Conservation (phyloP, 768 basidiomycete genomes). For the Pisolithus tinctorius region DNA sequence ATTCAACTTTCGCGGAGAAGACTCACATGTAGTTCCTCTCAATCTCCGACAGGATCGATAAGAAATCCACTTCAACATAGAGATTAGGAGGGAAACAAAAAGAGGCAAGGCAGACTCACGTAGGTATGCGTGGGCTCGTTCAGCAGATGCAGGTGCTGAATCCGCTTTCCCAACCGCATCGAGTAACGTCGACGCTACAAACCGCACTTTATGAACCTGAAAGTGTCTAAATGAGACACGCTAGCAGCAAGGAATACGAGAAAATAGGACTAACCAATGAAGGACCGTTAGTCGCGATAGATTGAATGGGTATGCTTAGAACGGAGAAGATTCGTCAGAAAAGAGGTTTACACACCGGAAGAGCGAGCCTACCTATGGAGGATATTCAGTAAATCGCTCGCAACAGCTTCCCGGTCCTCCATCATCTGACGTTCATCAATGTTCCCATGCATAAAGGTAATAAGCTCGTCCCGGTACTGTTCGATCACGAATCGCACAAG, state of each 20-base stretch:
- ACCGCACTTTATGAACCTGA: slow-evolving; percentile 87
- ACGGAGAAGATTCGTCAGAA: slow-evolving; percentile 1
- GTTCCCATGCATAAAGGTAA: slow-evolving; percentile 58
- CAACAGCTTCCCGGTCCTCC: slow-evolving; percentile 76
- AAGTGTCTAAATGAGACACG: slow-evolving; percentile 4
- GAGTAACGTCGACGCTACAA: slow-evolving; percentile 84
- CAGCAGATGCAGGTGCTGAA: slow-evolving; percentile 71
- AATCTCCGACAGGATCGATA: slow-evolving; percentile 86
- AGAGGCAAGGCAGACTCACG: slow-evolving; percentile 41
- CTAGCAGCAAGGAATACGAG: background rate
- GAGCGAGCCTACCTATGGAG: slow-evolving; percentile 56
- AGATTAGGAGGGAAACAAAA: slow-evolving; percentile 4
- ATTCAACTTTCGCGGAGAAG: background rate
- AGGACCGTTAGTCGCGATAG: slow-evolving; percentile 84
- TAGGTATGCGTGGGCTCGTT: slow-evolving; percentile 80
- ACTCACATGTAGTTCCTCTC: slow-evolving; percentile 83
- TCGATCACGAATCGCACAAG: slow-evolving; percentile 88
- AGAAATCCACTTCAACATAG: slow-evolving; percentile 69
- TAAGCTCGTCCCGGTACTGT: slow-evolving; percentile 84
- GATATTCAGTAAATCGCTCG: slow-evolving; percentile 80
- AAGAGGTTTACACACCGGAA: background rate
- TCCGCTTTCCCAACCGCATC: slow-evolving; percentile 80
- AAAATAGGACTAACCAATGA: slow-evolving; percentile 47
- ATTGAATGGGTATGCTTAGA: slow-evolving; percentile 82
- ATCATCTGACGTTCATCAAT: slow-evolving; percentile 60